These are phyloP conservation scores for Blastobotrys mokoenaii DNA, from an alignment of 805 yeast genomes.

Conservation along the genomic window DNA sequence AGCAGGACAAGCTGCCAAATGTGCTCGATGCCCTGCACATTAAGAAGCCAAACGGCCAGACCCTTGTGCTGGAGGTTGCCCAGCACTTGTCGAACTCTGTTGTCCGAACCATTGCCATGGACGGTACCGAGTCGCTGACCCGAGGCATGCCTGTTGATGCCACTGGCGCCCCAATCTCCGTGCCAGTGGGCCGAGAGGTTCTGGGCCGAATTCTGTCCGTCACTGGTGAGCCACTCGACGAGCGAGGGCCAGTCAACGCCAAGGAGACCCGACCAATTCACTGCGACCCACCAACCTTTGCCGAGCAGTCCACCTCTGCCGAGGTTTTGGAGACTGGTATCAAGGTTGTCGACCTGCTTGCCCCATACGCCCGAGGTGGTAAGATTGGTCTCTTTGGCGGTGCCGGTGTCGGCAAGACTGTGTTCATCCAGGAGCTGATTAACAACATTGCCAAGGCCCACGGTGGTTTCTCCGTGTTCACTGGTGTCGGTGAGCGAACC, in stretches of 20 bases:
- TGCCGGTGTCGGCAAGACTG: slow-evolving; percentile 99
- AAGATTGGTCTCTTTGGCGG: slow-evolving; percentile 99
- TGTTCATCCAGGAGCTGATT: slow-evolving; percentile 97
- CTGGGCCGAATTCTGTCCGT: slow-evolving; percentile 97
- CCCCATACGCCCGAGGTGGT: slow-evolving; percentile 99
- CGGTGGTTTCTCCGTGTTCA: slow-evolving; percentile 99
- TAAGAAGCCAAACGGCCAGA: slow-evolving; percentile 61
- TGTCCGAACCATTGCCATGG: slow-evolving; percentile 99
- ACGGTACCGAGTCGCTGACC: slow-evolving; percentile 99
- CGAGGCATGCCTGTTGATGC: slow-evolving; percentile 90
- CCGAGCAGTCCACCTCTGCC: slow-evolving; percentile 95
- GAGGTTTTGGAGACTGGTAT: slow-evolving; percentile 99
- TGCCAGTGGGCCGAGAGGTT: slow-evolving; percentile 99
- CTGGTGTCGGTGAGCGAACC: slow-evolving; percentile 99
- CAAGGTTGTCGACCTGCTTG: slow-evolving; percentile 97
- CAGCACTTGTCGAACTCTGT: slow-evolving; percentile 99
- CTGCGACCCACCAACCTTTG: slow-evolving; percentile 94
- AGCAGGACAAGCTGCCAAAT: slow-evolving; percentile 94
- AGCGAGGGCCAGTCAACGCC: slow-evolving; percentile 96
- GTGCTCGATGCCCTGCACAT: slow-evolving; percentile 94
- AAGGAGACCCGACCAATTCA: slow-evolving; percentile 95
- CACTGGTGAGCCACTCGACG: slow-evolving; percentile 99
- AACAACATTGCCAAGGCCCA: slow-evolving; percentile 99
- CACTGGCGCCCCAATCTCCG: slow-evolving; percentile 98
- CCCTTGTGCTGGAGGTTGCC: slow-evolving; percentile 93